Conservation (phyloP, 495 filamentous ascomycete genomes). For the Hypomontagnella submonticulosa region DNA sequence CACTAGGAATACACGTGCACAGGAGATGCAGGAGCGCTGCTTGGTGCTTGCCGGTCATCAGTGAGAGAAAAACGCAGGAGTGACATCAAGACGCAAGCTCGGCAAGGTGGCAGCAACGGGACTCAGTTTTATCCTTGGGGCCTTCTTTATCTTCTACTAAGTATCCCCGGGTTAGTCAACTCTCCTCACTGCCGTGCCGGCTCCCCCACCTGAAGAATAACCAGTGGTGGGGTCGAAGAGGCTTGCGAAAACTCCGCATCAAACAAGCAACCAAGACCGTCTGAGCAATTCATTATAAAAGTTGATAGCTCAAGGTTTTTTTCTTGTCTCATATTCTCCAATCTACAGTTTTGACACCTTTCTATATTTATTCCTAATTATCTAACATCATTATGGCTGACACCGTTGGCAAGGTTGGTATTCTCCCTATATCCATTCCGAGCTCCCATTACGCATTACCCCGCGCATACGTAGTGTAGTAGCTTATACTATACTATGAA, state of each 20-base stretch:
- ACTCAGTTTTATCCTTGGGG: slow-evolving; percentile 1
- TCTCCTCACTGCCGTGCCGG: slow-evolving; percentile 43
- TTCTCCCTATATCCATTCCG: neutral
- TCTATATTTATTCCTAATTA: slow-evolving; percentile 15
- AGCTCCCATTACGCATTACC: slow-evolving; percentile 24
- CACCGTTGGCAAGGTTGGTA: slow-evolving; percentile 61
- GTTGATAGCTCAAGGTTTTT: slow-evolving; percentile 31
- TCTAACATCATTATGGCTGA: slow-evolving; percentile 52
- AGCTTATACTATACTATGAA: neutral
- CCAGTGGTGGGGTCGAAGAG: slow-evolving; percentile 43
- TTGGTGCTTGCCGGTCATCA: slow-evolving; percentile 13
- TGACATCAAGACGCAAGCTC: slow-evolving; percentile 34
- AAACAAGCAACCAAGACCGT: slow-evolving; percentile 29
- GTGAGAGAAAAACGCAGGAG: slow-evolving; percentile 18
- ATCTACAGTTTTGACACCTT: too few relatives aligned
- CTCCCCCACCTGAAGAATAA: slow-evolving; percentile 46
- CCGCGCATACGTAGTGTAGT: slow-evolving; percentile 39
- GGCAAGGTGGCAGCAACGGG: neutral
- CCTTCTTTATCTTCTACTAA: slow-evolving; percentile 17
- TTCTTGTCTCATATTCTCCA: slow-evolving; percentile 3
- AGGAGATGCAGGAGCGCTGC: slow-evolving; percentile 13
- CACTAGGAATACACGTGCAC: slow-evolving; percentile 18
- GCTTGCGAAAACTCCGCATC: slow-evolving; percentile 42
- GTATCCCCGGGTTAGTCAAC: slow-evolving; percentile 12
- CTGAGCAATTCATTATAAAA: slow-evolving; percentile 36